phyloP scores from a whole-genome alignment of 2,329 filamentous ascomycete species.

The Epichloe sylvatica region DNA sequence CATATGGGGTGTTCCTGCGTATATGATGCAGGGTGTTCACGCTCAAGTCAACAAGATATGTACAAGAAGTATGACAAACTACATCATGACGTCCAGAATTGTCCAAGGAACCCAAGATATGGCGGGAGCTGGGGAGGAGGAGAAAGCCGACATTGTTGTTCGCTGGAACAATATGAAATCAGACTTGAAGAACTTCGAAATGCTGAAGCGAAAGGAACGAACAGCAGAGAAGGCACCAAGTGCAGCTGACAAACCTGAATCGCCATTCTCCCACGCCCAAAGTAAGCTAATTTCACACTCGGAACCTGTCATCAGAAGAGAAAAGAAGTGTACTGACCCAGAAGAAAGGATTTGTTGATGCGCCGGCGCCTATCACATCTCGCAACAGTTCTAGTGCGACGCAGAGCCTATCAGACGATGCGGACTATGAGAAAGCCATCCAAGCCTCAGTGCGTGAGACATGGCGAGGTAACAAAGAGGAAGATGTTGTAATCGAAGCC shows the following conservation, averaged over 20 bases:
- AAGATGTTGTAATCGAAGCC: conserved; percentile 58
- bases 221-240: conserved; percentile 20
- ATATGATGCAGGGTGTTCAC: conserved; percentile 70
- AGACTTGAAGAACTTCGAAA: conserved; percentile 47
- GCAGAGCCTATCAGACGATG: conserved; percentile 25
- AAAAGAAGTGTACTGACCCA: conserved; percentile 35
- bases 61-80: conserved; percentile 58
- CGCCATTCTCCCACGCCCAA: conserved; percentile 17
- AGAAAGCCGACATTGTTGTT: conserved; percentile 49
- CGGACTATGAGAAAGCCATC: conserved; percentile 60
- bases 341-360: conserved; percentile 17
- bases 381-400: conserved; percentile 7
- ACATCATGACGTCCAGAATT: conserved; percentile 64
- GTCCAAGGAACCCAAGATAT: conserved; percentile 61
- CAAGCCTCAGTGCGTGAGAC: conserved; percentile 54
- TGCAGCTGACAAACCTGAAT: conserved; percentile 8
- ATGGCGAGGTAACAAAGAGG: conserved; percentile 51
- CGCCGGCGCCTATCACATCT: conserved; percentile 4
- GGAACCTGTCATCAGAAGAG: conserved; percentile 35
- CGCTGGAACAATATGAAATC: conserved; percentile 49
- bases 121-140: conserved; percentile 35
- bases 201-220: conserved; percentile 34
- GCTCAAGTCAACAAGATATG: conserved; percentile 61
- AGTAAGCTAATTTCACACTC: conserved; percentile 35
- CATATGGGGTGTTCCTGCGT: conserved; percentile 60